Evolutionary conservation across 768 basidiomycete species (phyloP).

Genomic region (Russula sp.): DNA sequence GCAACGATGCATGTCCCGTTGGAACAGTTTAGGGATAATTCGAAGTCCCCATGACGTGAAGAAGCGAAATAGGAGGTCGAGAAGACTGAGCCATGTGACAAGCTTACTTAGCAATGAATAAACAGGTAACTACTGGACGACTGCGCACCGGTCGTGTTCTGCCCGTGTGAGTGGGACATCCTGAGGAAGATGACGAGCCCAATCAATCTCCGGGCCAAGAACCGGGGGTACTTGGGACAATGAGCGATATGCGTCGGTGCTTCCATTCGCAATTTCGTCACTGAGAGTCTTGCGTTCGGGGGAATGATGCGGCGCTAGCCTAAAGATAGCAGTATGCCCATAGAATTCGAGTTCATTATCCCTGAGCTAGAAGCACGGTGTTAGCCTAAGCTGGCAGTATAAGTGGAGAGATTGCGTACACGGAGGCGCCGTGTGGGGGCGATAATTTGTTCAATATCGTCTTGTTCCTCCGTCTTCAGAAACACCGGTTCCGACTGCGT

Average conservation of each 20-base stretch:
- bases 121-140: not conserved
- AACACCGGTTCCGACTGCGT: constrained; percentile 9
- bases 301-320: constrained; percentile 22
- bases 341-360: constrained; percentile 27
- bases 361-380: constrained; percentile 19
- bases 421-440: constrained; percentile 10
- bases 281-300: constrained; percentile 7
- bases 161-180: constrained; percentile 26
- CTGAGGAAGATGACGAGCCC: constrained; percentile 28
- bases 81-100: constrained; percentile 25
- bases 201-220: constrained; percentile 24
- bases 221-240: not conserved
- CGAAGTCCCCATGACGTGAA: constrained; percentile 36
- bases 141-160: constrained; percentile 27
- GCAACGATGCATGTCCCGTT: constrained; percentile 36
- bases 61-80: constrained; percentile 35
- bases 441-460: constrained; percentile 15
- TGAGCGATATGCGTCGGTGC: not conserved
- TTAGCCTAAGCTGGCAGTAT: constrained; percentile 15
- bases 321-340: constrained; percentile 29
- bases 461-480: constrained; percentile 17
- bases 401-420: constrained; percentile 19
- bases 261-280: constrained; percentile 3
- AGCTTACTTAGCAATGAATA: not conserved
- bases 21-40: constrained; percentile 35